phyloP scores from a whole-genome alignment of 2,329 filamentous ascomycete species.

The Zarea fungicola region DNA sequence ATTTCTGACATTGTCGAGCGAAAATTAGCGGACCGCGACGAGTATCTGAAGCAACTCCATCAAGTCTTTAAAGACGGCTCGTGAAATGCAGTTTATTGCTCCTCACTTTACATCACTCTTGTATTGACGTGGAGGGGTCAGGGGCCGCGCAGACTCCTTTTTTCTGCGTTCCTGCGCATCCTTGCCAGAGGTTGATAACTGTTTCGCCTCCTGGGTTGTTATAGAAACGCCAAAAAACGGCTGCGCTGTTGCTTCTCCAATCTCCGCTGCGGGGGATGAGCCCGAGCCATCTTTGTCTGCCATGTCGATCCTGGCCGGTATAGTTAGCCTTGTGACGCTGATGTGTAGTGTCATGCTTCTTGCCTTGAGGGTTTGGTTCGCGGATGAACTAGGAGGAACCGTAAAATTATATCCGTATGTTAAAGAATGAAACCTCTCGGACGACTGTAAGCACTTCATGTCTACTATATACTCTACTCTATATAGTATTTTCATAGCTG shows the following conservation, averaged over 20 bases:
- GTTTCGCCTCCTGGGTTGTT: background rate
- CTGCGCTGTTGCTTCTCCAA: background rate
- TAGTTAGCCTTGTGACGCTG: too few relatives aligned
- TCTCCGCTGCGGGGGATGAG: background rate
- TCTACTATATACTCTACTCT: too few relatives aligned
- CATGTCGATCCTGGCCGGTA: too few relatives aligned
- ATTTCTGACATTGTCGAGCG: conserved; percentile 8
- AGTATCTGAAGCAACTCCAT: conserved; percentile 6
- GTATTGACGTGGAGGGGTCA: background rate
- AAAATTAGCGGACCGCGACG: conserved; percentile 13
- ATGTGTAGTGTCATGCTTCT: too few relatives aligned
- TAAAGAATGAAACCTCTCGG: too few relatives aligned
- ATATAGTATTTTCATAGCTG: too few relatives aligned
- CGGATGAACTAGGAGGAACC: too few relatives aligned
- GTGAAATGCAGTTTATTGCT: background rate
- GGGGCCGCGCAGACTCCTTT: background rate
- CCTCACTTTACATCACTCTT: background rate
- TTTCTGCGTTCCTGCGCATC: background rate
- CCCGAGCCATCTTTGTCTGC: background rate
- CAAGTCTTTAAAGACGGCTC: background rate
- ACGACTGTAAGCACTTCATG: too few relatives aligned
- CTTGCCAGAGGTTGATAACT: background rate
- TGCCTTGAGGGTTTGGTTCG: too few relatives aligned
- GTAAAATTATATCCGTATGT: too few relatives aligned
- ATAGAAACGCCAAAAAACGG: background rate